These are phyloP conservation scores for Coemansia sp. DNA, from an alignment of 192 early-diverging fungal genomes.

Conservation along the genomic window DNA sequence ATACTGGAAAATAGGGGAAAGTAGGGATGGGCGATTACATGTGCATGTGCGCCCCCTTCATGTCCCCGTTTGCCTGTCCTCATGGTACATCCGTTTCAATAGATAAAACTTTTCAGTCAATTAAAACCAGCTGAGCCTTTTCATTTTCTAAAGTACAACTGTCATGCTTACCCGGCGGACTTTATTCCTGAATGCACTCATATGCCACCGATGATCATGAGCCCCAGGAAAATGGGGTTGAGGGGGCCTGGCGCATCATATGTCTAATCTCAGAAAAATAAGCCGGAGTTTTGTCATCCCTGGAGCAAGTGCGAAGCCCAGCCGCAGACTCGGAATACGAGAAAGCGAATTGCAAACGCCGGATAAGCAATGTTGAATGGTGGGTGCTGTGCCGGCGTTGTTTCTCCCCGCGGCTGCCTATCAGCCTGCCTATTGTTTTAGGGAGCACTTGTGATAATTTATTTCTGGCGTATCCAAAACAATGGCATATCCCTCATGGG, in stretches of 20 bases:
- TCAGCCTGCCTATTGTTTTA: not conserved
- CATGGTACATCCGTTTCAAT: slow-evolving; percentile 3
- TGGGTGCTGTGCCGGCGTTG: too few relatives aligned
- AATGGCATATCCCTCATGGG: not conserved
- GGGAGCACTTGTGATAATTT: not conserved
- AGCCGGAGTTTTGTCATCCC: not conserved
- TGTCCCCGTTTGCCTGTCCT: slow-evolving; percentile 3
- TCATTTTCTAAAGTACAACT: not conserved
- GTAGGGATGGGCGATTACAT: slow-evolving; percentile 16
- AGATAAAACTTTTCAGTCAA: not conserved
- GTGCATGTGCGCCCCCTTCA: slow-evolving; percentile 7
- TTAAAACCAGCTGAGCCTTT: slow-evolving; percentile 4
- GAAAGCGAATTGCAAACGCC: not conserved
- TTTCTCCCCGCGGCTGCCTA: too few relatives aligned
- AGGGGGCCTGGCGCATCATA: not conserved
- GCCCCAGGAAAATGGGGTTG: not conserved
- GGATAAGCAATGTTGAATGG: not conserved
- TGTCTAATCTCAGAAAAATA: not conserved
- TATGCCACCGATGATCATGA: slow-evolving; percentile 5
- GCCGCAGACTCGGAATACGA: not conserved
- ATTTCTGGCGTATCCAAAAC: not conserved
- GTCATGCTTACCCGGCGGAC: slow-evolving; percentile 9
- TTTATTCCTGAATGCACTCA: slow-evolving; percentile 2
- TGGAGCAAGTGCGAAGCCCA: not conserved
- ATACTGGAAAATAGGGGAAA: slow-evolving; percentile 5